These are phyloP conservation scores for Acacia concinna DNA, from an alignment of 331 rosid genomes.

Conservation along the genomic window DNA sequence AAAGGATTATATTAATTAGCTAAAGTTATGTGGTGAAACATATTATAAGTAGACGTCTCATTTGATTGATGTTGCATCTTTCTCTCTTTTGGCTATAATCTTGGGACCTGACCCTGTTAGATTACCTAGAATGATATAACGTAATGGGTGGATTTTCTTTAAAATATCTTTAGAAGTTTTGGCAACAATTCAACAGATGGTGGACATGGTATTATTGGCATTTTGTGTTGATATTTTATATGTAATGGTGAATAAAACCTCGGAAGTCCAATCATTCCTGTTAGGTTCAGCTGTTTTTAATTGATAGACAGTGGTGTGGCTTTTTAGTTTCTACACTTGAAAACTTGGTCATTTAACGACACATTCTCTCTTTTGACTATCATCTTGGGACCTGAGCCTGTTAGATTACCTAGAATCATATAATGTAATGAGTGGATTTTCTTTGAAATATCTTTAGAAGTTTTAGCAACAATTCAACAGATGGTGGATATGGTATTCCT, in stretches of 20 bases:
- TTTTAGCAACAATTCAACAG: not conserved
- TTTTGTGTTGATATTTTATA: not conserved
- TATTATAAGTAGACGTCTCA: not conserved
- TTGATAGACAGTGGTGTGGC: not conserved
- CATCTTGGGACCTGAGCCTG: not conserved
- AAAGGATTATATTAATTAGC: not conserved
- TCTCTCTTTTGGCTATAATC: not conserved
- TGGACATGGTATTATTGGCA: not conserved
- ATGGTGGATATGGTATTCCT: not conserved
- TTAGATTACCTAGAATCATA: not conserved
- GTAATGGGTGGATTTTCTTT: not conserved
- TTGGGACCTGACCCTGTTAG: slow-evolving; percentile 3
- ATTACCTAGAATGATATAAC: not conserved
- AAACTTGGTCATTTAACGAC: slow-evolving; percentile 14
- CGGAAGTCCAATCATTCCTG: not conserved
- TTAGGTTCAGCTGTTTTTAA: not conserved
- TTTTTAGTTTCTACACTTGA: not conserved
- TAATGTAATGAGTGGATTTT: not conserved
- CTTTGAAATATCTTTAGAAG: not conserved
- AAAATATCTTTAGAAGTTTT: not conserved
- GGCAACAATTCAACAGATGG: not conserved
- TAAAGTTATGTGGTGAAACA: not conserved
- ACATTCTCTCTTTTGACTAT: not conserved
- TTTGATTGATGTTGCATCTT: not conserved
- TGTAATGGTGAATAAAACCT: not conserved